Percentiles rank a stretch among this genome's conserved stretches.
Conservation (phyloP, 371 early-diverging fungal species). For the Umbelopsis sp. region DNA sequence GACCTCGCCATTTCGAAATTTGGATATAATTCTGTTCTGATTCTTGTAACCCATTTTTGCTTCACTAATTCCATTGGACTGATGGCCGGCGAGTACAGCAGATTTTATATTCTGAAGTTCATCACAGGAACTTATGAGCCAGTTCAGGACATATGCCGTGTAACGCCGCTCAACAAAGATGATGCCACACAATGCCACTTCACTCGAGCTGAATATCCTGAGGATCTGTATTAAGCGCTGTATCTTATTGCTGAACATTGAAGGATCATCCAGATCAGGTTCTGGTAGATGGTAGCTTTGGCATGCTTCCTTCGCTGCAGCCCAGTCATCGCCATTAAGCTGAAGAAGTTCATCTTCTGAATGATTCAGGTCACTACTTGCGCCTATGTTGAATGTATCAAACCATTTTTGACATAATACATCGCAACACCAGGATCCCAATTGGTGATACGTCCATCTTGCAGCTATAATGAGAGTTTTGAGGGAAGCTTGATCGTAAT, state of each 20-base stretch:
- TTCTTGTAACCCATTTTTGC: conserved; percentile 64
- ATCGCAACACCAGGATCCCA: conserved; percentile 76
- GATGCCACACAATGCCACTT: conserved; percentile 77
- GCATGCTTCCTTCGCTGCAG: conserved; percentile 32
- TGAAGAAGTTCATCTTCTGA: conserved; percentile 25
- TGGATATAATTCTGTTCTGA: conserved; percentile 65
- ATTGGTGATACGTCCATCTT: conserved; percentile 38
- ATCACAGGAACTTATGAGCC: conserved; percentile 49
- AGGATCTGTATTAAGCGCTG: conserved; percentile 59
- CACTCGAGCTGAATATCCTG: conserved; percentile 29
- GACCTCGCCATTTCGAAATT: conserved; percentile 71
- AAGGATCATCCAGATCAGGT: conserved; percentile 32
- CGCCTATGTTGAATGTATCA: conserved; percentile 33
- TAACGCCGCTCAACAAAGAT: conserved; percentile 80
- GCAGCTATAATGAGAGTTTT: conserved; percentile 40
- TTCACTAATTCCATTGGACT: conserved; percentile 47
- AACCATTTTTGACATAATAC: conserved; percentile 52
- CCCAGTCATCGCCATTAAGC: conserved; percentile 34
- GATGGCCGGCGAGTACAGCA: conserved; percentile 76
- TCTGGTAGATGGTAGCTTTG: conserved; percentile 27
- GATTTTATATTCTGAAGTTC: conserved; percentile 37
- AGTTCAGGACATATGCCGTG: conserved; percentile 68
- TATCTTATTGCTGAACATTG: conserved; percentile 64
- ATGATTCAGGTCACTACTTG: conserved; percentile 25
- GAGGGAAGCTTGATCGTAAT: conserved; percentile 38